Evolutionary conservation across 805 yeast species (phyloP), one percentile per base, ranked within the genome.

Genomic region (Saccharomycopsis guyanensis): DNA sequence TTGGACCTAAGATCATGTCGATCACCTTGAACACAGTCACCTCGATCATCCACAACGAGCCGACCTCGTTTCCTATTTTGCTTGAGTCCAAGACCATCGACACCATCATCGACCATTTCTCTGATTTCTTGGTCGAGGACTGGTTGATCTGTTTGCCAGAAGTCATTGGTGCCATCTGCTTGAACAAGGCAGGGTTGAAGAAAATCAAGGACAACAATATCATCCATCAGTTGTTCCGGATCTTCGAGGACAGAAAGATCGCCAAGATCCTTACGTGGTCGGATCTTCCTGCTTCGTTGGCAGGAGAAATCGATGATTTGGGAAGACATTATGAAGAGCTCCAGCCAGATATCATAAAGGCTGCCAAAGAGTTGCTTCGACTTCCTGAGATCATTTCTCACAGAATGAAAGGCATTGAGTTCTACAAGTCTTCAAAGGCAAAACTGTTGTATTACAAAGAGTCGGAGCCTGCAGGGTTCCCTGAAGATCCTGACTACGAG

Each of bases 1-100:
- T 87, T 66, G 96, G 96, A 0, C 75, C 78, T 34, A 71, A 76
- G 13, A 62, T 86, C 12, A 60, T 85, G 12, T 68, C 85, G 0
- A 68, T 75, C 19, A 72, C 85, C 0, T 60, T 89, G 32, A 81
- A 78, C 50, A 73, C 81, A 10, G 71, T 87, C 18, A 73, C 82
- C 35, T 73, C 73, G 10, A 85, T 87, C 49, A 78, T 89, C 24
- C 91, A 89, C 59, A 84, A 82, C 54, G 97, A 91, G 56, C 96
- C 97, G 6, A 87, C 96, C 0, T 86, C 95, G 3, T 89, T 73
- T 57, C 72, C 83, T 2, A 80, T 89, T 36, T 69, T 89, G 53
- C 80, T 76, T 35, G 97, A 89, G 59, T 82, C 94, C 0, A 75
- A 77, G 0, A 76, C 85, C 1, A 76, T 89, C 32, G 82, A 82